Base-by-base conservation (phyloP, 2,329 filamentous ascomycete genomes). In the Cercospora sp. region DNA sequence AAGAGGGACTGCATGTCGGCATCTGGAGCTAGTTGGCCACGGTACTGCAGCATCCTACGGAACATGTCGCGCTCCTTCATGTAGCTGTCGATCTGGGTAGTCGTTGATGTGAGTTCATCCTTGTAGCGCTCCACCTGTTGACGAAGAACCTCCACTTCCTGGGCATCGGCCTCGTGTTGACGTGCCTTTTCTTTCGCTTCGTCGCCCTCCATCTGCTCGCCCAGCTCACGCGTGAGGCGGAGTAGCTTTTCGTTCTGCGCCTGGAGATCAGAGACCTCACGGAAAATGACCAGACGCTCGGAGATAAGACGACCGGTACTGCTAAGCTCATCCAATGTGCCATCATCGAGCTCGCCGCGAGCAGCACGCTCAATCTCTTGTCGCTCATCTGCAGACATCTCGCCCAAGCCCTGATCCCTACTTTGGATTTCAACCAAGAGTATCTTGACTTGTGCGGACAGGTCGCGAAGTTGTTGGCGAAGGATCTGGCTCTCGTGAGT, bases 61-160 rank as follows among this genome's bases (percentile, higher is more conserved):
- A 97, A 98, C 88, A 97, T 97, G 77, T 99, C 94, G 70, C 95
- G 90, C 81, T 99, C 95, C 75, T 93, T 92, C 77, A 95, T 93
- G 79, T 96, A 97, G 78, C 92, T 96, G 82, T 97, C 92, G 71
- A 93, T 91, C 66, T 94, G 92, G 31, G 91, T 89, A 53, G 91
- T 88, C 72, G 97, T 90, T 12, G 91, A 91, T 72, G 90, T 88
- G 63, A 96, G 88, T 77, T 97, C 93, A 71, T 97, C 94, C 67
- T 92, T 89, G 79, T 89, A 94, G 79, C 91, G 89, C 72, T 90
- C 86, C 26, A 96, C 85, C 72, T 93, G 89, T 63, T 90, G 87
- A 70, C 92, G 86, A 33, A 95, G 82, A 57, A 86, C 87, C 72
- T 90, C 87, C n/a, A 95, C 86, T 77, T 94, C 90, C 64, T 85